Conservation (phyloP, 495 filamentous ascomycete genomes). For the Chaetomium tenue region DNA sequence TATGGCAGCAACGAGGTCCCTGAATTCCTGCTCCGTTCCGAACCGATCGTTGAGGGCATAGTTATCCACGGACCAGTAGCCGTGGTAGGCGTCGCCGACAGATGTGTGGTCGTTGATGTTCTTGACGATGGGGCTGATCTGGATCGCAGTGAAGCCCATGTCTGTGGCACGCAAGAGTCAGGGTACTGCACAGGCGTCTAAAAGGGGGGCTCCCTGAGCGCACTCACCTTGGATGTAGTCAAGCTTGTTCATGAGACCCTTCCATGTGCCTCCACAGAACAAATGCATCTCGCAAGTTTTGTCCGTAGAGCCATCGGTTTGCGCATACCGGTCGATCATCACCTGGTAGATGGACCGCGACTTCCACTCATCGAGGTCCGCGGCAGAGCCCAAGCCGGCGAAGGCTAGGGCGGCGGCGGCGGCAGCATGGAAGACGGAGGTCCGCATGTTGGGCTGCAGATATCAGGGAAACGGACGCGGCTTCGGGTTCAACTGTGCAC, state of each 20-base stretch:
- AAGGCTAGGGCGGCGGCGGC: constrained; percentile 29
- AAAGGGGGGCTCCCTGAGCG: not conserved
- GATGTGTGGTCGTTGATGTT: constrained; percentile 54
- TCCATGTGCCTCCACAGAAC: constrained; percentile 77
- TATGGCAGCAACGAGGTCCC: constrained; percentile 56
- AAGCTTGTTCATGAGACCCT: constrained; percentile 35
- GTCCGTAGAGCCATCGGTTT: constrained; percentile 61
- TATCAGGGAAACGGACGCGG: not conserved
- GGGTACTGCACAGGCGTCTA: not conserved
- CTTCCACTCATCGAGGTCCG: constrained; percentile 53
- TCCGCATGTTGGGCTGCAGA: constrained; percentile 23
- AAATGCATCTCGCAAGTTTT: constrained; percentile 51
- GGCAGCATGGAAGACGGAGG: constrained; percentile 27
- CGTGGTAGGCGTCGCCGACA: constrained; percentile 64
- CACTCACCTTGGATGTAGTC: constrained; percentile 37
- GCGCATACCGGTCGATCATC: constrained; percentile 72
- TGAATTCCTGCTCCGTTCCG: constrained; percentile 63
- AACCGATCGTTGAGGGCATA: constrained; percentile 63
- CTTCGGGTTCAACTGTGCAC: not conserved
- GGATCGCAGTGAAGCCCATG: constrained; percentile 79
- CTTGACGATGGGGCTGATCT: constrained; percentile 73
- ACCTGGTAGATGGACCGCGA: constrained; percentile 69
- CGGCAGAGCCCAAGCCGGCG: constrained; percentile 30
- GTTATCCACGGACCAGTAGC: constrained; percentile 71
- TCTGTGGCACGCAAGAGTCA: constrained; percentile 51